Base-by-base conservation (phyloP, 805 yeast genomes). In the Wickerhamiella bombiphila region DNA sequence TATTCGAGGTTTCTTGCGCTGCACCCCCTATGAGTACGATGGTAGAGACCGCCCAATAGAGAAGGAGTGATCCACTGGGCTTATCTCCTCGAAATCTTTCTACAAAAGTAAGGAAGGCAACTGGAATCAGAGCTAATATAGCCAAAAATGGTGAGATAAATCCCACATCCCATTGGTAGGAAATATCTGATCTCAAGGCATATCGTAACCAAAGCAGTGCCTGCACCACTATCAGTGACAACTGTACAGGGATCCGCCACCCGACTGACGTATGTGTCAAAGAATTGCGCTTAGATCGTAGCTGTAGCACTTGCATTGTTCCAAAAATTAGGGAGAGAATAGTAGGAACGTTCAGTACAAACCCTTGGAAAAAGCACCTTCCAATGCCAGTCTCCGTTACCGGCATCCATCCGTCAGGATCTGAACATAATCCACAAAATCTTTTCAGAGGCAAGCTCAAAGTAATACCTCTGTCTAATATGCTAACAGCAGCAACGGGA, bases 21-120 rank as follows among this genome's bases (percentile, higher is more conserved):
- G 70, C 48, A 44, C 70, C 69, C 28, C 70, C 59, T 8, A 61
- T 39, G 17, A 70, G 69, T 25, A 72, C 61, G 4, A 76, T 38
- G 1, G 68, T 48, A 29, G 68, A 63, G 40, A 74, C 63, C 34
- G 79, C 60, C 94, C 94, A 88, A 58, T 71, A 88, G 44, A 77
- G 65, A 29, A 88, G 66, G 34, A 85, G 59, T 0, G 72, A 63
- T 2, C 88, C 77, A 47, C 68, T 71, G 1, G 95, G 74, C 17
- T 80, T 69, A 31, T 60, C 65, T 8, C 74, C 54, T 53, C 80
- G 73, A 56, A 67, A 70, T 50, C 74, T 77, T 54, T 88, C 96
- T 41, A 79, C 54, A 57, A 74, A 79, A 41, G 82, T 78, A 25
- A 83, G 57, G 3, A 61, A 57, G 14, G 69, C 53, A 0, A 74